A percentile compares a stretch with the other conserved stretches of the same genome.
Conservation (phyloP, 495 filamentous ascomycete species). For the Evernia prunastri region DNA sequence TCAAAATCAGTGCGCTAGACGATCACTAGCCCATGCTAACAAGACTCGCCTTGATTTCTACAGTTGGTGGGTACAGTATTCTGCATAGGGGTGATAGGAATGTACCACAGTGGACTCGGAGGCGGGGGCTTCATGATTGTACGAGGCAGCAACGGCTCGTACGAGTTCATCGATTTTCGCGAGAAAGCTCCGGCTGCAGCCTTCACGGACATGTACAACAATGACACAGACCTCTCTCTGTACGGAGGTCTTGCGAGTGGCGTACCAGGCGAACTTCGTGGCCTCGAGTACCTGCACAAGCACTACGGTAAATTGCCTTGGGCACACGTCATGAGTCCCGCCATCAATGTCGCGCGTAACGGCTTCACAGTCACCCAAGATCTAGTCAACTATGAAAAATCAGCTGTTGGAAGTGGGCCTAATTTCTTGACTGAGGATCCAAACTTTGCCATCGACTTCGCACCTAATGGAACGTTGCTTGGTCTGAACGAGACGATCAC, state of each 20-base stretch:
- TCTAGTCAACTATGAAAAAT: constrained; percentile 60
- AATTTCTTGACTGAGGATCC: constrained; percentile 69
- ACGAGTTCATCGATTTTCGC: constrained; percentile 73
- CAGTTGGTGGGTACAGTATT: constrained; percentile 63
- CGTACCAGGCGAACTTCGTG: constrained; percentile 76
- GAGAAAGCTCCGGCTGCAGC: constrained; percentile 78
- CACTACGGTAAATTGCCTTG: constrained; percentile 67
- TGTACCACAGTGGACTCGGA: constrained; percentile 84
- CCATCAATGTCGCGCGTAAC: constrained; percentile 64
- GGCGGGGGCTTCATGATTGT: constrained; percentile 85
- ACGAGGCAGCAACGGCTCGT: constrained; percentile 49
- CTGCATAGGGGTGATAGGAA: constrained; percentile 70
- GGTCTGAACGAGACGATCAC: constrained; percentile 70
- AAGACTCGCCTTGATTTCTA: neutral
- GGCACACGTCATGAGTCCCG: constrained; percentile 61
- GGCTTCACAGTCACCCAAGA: constrained; percentile 70
- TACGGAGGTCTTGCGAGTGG: constrained; percentile 66
- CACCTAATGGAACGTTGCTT: constrained; percentile 67
- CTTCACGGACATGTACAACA: constrained; percentile 71
- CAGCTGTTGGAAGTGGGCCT: constrained; percentile 31
- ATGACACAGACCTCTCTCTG: constrained; percentile 43
- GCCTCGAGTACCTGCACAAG: constrained; percentile 67
- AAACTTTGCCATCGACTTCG: constrained; percentile 80
- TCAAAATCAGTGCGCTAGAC: neutral
- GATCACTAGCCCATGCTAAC: neutral